phyloP scores from a whole-genome alignment of 164 flowering plant genomes.

The Magnolia officinalis region DNA sequence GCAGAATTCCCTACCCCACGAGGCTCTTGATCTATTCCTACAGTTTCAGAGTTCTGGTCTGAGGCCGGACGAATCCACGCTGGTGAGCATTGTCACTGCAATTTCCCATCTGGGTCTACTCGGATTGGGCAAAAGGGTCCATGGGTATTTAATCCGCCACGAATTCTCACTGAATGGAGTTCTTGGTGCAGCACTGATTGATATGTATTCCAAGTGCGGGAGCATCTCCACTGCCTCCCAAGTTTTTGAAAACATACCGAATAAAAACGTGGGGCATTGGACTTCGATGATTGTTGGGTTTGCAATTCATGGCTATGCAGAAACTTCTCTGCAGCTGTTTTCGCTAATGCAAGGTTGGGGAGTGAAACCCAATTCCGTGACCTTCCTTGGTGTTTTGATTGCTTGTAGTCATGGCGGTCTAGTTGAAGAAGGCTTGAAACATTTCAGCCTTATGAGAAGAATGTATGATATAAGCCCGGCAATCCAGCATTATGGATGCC shows the following conservation, averaged over 20 bases:
- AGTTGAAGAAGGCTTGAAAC: slow-evolving; percentile 20
- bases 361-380: slow-evolving; percentile 12
- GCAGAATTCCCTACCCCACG: slow-evolving; percentile 3
- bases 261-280: slow-evolving; percentile 19
- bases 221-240: slow-evolving; percentile 13
- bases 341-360: slow-evolving; percentile 17
- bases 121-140: slow-evolving; percentile 16
- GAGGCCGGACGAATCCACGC: slow-evolving; percentile 14
- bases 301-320: slow-evolving; percentile 19
- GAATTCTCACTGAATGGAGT: slow-evolving; percentile 11
- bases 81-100: slow-evolving; percentile 18
- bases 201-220: slow-evolving; percentile 29
- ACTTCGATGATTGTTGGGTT: slow-evolving; percentile 25
- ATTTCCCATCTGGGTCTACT: slow-evolving; percentile 17
- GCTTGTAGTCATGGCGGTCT: slow-evolving; percentile 29
- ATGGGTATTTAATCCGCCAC: slow-evolving; percentile 8
- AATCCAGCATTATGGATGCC: slow-evolving; percentile 21
- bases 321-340: slow-evolving; percentile 18
- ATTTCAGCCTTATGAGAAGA: slow-evolving; percentile 19
- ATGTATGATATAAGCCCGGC: slow-evolving; percentile 12
- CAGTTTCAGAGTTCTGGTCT: slow-evolving; percentile 14
- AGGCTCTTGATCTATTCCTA: slow-evolving; percentile 20
- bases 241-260: slow-evolving; percentile 14
- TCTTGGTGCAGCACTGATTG: slow-evolving; percentile 24
- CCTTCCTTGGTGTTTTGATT: slow-evolving; percentile 20